Base-by-base conservation (phyloP, 169 alveolate species). In the Plasmodium inui region DNA sequence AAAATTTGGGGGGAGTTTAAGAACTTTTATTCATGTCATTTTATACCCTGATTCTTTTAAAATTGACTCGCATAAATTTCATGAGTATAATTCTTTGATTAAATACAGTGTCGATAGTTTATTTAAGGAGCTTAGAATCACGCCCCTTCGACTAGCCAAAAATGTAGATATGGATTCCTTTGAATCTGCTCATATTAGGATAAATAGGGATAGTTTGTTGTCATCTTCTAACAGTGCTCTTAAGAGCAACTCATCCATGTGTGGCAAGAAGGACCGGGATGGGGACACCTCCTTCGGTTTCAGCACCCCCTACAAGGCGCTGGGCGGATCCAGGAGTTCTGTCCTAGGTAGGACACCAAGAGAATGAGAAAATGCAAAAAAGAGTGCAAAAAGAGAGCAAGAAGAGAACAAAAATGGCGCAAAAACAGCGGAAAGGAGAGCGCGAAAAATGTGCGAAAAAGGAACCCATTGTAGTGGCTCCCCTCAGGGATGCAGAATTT, bases 41-140 rank as follows among this genome's bases (percentile, higher is more conserved):
- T 86, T 86, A 86, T 86, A 86, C 80, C 93, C 93, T 26, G 93
- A 86, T 76, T 74, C 86, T 34, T 86, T 86, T 53, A 86, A 86
- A 86, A 86, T 86, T 34, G 93, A 86, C 37, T 50, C 85, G 9
- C 93, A 86, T 86, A 86, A 86, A 86, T 86, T 50, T 34, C 93
- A 86, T 74, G 93, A 86, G 22, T 86, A 86, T 86, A 86, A 86
- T 70, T 86, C 93, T 19, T 76, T 86, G 55, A 86, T 86, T 22
- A 86, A 86, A 41, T n/a, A n/a, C 41, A 74, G 93, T 86, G 93
- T 86, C 2, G 46, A 86, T 86, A 44, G 74, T 70, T 74, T 86
- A 55, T 86, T 86, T 41, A 86, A 86, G 46, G 93, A 86, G 61
- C 80, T 86, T 76, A 86, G 81, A 50, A 86, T 86, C 22, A 44